A percentile compares a stretch with the other conserved stretches of the same genome.
Evolutionary conservation across 768 basidiomycete genomes (phyloP).

Genomic region (Suillus discolor): DNA sequence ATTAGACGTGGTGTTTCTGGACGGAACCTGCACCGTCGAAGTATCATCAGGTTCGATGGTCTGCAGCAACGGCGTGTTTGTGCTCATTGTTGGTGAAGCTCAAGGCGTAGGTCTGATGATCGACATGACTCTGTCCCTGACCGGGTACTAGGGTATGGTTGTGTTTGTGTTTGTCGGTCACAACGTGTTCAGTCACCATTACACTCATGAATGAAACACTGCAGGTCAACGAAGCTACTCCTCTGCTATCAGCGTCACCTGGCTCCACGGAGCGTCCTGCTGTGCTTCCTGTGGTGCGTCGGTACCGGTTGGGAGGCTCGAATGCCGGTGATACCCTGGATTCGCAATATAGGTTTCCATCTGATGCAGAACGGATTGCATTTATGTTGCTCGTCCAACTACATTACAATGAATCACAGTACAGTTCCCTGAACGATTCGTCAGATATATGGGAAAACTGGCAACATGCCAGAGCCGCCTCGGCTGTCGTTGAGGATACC

Average conservation of each 20-base stretch:
- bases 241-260: slow-evolving; percentile 6
- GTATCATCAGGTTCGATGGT: slow-evolving; percentile 89
- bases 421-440: neutral
- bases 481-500: slow-evolving; percentile 30
- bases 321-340: neutral
- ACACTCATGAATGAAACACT: slow-evolving; percentile 1
- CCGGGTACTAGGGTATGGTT: slow-evolving; percentile 1
- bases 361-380: slow-evolving; percentile 10
- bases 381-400: slow-evolving; percentile 11
- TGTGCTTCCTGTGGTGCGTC: slow-evolving; percentile 12
- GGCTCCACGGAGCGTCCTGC: slow-evolving; percentile 4
- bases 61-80: slow-evolving; percentile 64
- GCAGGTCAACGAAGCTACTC: slow-evolving; percentile 8
- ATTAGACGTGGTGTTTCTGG: slow-evolving; percentile 31
- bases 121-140: neutral
- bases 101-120: neutral
- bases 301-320: neutral
- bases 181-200: neutral
- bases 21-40: slow-evolving; percentile 29
- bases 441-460: slow-evolving; percentile 6
- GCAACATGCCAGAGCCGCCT: slow-evolving; percentile 2
- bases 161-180: slow-evolving; percentile 4
- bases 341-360: neutral
- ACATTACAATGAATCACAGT: slow-evolving; percentile 7
- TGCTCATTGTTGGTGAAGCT: slow-evolving; percentile 46